A percentile compares a stretch with the other conserved stretches of the same genome.
These are phyloP conservation scores for Mycotypha africana DNA, from an alignment of 371 early-diverging fungal species.

Conservation along the genomic window DNA sequence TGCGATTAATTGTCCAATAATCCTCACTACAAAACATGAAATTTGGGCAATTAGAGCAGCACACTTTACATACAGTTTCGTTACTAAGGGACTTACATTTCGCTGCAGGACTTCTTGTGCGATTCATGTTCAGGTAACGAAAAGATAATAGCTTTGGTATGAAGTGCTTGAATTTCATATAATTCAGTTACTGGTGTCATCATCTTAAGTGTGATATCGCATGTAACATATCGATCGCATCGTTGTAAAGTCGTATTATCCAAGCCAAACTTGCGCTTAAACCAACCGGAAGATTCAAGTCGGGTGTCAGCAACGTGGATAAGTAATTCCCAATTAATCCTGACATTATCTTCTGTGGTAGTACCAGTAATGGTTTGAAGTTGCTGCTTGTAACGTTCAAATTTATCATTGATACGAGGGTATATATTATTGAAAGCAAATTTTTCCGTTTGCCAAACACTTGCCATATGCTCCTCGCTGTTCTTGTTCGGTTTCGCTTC, in stretches of 20 bases:
- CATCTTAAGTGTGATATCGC: conserved; percentile 16
- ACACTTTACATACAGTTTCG: no score
- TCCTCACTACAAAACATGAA: neutral
- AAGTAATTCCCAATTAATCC: conserved; percentile 21
- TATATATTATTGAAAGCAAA: conserved; percentile 19
- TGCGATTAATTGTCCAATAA: neutral
- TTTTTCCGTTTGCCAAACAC: conserved; percentile 24
- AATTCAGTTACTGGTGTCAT: conserved; percentile 2
- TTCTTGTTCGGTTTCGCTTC: no score
- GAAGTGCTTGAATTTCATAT: conserved; percentile 12
- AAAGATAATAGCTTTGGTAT: conserved; percentile 28
- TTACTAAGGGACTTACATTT: no score
- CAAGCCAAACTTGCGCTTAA: conserved; percentile 23
- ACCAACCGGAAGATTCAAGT: conserved; percentile 23
- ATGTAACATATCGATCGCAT: conserved; percentile 4
- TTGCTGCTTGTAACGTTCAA: no score
- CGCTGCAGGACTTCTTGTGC: no score
- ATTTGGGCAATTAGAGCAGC: no score
- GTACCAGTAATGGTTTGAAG: neutral
- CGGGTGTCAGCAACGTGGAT: conserved; percentile 9
- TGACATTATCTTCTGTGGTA: neutral
- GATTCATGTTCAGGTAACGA: conserved; percentile 25
- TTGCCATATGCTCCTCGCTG: no score
- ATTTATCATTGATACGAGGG: conserved; percentile 10
- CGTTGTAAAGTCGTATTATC: conserved; percentile 15